Conservation (phyloP, 768 basidiomycete species). For the Sutorius australiensis region DNA sequence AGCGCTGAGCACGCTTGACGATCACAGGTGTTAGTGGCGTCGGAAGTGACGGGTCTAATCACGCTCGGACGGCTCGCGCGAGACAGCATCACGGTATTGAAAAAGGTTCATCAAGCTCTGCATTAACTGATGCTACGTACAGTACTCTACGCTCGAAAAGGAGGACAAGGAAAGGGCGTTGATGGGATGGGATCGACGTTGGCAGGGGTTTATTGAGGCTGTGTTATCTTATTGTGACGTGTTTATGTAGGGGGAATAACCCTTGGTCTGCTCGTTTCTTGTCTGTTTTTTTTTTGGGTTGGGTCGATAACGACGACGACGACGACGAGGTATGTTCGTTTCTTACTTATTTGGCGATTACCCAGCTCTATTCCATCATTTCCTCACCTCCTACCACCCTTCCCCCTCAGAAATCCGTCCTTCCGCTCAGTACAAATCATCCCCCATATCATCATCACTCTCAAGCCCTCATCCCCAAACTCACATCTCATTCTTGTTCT, state of each 20-base stretch:
- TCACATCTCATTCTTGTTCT: constrained; percentile 36
- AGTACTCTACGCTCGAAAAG: constrained; percentile 50
- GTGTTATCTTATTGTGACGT: constrained; percentile 18
- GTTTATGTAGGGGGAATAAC: constrained; percentile 12
- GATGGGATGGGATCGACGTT: constrained; percentile 42
- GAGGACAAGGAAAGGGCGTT: constrained; percentile 44
- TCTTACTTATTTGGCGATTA: constrained; percentile 33
- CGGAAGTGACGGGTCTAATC: constrained; percentile 59
- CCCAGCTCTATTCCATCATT: constrained; percentile 55
- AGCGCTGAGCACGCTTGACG: neutral
- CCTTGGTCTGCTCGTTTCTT: constrained; percentile 1
- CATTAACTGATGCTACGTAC: constrained; percentile 5
- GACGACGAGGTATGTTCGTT: constrained; percentile 39
- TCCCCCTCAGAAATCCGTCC: constrained; percentile 49
- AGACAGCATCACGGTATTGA: constrained; percentile 54
- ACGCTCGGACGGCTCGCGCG: constrained; percentile 58
- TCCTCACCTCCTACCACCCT: constrained; percentile 52
- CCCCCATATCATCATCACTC: constrained; percentile 38
- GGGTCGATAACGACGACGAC: neutral
- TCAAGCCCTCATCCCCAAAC: constrained; percentile 43
- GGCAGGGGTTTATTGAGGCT: constrained; percentile 43
- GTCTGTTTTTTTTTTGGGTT: neutral
- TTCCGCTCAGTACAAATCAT: constrained; percentile 38
- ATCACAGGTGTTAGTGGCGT: constrained; percentile 53
- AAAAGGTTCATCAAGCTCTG: neutral